phyloP scores from a whole-genome alignment of 495 filamentous ascomycete genomes.

The Margaritispora aquatica region DNA sequence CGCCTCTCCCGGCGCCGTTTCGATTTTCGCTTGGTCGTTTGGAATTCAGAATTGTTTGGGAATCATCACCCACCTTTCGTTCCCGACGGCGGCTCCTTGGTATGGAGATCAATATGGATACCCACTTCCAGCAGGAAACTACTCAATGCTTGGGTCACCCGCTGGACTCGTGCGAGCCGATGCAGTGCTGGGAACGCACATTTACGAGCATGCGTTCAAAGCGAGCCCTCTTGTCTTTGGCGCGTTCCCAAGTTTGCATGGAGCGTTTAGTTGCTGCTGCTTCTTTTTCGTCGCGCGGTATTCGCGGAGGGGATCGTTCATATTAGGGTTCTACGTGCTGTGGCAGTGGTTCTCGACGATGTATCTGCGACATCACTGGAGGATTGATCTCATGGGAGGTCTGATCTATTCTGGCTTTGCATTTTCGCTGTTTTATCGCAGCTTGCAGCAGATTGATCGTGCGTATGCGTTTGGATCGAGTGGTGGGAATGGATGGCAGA shows the following conservation, averaged over 20 bases:
- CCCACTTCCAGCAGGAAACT: conserved; percentile 72
- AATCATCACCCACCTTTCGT: conserved; percentile 75
- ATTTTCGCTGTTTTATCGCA: conserved; percentile 15
- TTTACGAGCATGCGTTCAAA: conserved; percentile 87
- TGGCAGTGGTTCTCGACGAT: conserved; percentile 98
- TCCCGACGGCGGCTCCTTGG: conserved; percentile 94
- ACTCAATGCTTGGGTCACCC: conserved; percentile 77
- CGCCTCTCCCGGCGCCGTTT: conserved; percentile 75
- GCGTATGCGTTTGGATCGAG: conserved; percentile 8
- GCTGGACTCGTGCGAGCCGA: conserved; percentile 86
- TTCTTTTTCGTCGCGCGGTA: conserved; percentile 50
- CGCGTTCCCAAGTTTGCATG: conserved; percentile 85
- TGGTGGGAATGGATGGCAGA: conserved; percentile 11
- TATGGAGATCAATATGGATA: conserved; percentile 81
- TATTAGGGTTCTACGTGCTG: conserved; percentile 71
- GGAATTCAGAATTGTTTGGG: conserved; percentile 87
- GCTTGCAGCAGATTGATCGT: conserved; percentile 8
- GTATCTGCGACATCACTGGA: conserved; percentile 93
- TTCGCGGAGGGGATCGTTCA: conserved; percentile 46
- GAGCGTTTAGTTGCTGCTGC: conserved; percentile 80
- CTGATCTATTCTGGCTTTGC: conserved; percentile 12
- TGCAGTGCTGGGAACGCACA: conserved; percentile 75
- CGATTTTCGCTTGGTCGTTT: conserved; percentile 79
- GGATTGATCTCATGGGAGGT: conserved; percentile 82
- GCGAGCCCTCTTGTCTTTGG: conserved; percentile 88